Evolutionary conservation across 2,329 filamentous ascomycete genomes (phyloP), one percentile per base, ranked within the genome.

Genomic region (Metarhizium rileyi): DNA sequence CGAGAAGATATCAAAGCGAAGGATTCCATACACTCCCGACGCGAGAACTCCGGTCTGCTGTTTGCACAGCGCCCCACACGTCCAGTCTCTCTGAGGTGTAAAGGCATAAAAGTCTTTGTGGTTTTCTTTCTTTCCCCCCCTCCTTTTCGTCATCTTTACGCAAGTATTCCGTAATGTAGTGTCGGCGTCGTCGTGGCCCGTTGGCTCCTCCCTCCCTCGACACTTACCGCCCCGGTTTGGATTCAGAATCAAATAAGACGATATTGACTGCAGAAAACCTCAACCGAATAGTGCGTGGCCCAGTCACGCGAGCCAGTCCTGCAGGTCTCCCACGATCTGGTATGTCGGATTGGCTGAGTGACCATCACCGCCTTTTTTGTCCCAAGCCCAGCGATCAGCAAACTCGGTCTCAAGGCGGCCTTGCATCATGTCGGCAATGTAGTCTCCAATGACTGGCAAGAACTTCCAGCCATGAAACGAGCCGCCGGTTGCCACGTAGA

Each of bases 391-490:
- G 47, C 71, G 63, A 48, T 64, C 62, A 25, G 58, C 59, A 50
- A 67, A 68, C 35, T 69, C 64, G 7, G 60, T 53, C n/a, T 63
- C 62, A 28, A 74, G 64, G 48, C 59, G 62, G 49, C 67, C 70
- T 47, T 70, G 60, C 58, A 75, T 60, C 66, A 74, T 69, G 55
- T 77, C 70, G 27, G 70, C 66, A 50, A 80, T 68, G 61, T 84
- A 84, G 51, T 76, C 74, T 3, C 81, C 80, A 54, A 82, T 76
- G 23, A 75, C 76, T 1, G 80, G 80, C 25, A 84, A 66, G 58
- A 84, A 83, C 61, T 84, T 84, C 73, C 76, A 83, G 27, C 76
- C 75, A 59, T 84, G 81, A 54, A 83, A 81, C 12, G 78, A 83
- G 1, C 81, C 81, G 12, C 77, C 80, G 0, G 76, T 77, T 0